These are phyloP conservation scores for Arabis alpina DNA, from an alignment of 345 rosid species.

Conservation along the genomic window DNA sequence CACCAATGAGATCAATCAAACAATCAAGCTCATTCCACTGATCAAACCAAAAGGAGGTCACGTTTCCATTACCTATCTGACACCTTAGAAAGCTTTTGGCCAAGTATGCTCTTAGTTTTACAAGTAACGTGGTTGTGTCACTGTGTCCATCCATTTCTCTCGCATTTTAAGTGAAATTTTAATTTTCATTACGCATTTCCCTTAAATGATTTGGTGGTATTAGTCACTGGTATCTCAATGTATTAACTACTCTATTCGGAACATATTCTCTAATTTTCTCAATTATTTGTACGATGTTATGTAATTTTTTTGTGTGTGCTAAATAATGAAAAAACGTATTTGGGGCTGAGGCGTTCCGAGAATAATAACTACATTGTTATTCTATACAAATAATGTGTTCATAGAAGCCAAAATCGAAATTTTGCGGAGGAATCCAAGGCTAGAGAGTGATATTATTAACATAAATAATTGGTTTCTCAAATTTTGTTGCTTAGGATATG, in stretches of 20 bases:
- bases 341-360: too few relatives aligned
- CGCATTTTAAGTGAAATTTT: neutral
- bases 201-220: conserved; percentile 4
- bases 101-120: neutral
- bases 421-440: conserved; percentile 44
- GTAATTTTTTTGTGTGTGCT: neutral
- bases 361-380: neutral
- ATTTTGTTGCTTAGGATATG: conserved; percentile 37
- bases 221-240: neutral
- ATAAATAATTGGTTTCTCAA: conserved; percentile 24
- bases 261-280: neutral
- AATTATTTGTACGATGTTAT: conserved; percentile 9
- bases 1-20: too few relatives aligned
- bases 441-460: neutral
- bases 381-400: neutral
- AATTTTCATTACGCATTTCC: neutral
- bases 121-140: conserved; percentile 14
- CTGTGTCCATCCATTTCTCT: neutral
- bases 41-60: too few relatives aligned
- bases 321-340: too few relatives aligned
- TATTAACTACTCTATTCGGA: neutral
- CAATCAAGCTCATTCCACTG: too few relatives aligned
- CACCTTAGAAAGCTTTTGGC: too few relatives aligned
- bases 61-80: too few relatives aligned
- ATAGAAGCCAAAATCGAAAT: conserved; percentile 24